These are phyloP conservation scores for Verticillium dahliae DNA, from an alignment of 2,329 filamentous ascomycete species.

Conservation along the genomic window DNA sequence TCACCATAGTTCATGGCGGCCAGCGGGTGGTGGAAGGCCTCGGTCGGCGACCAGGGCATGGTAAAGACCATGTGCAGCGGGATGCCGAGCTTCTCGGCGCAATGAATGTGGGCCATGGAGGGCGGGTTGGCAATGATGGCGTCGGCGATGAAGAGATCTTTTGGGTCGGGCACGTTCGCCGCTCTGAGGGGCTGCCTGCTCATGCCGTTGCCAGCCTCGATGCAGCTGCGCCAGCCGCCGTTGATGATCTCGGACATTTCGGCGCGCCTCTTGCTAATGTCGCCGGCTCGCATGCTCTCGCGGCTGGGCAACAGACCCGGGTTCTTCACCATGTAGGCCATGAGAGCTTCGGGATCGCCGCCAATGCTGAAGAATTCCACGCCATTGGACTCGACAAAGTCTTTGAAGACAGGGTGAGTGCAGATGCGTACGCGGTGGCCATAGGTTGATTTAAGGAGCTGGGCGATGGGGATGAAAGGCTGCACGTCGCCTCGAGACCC, in stretches of 20 bases:
- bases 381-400: conserved; percentile 44
- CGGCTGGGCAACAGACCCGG: conserved; percentile 29
- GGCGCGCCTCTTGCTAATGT: conserved; percentile 24
- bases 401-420: conserved; percentile 46
- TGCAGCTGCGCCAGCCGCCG: conserved; percentile 28
- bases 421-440: conserved; percentile 51
- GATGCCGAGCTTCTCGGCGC: conserved; percentile 40
- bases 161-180: conserved; percentile 14
- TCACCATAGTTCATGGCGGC: conserved; percentile 53
- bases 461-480: conserved; percentile 52
- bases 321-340: conserved; percentile 34
- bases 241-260: conserved; percentile 30
- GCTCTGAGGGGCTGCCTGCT: conserved; percentile 16
- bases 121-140: conserved; percentile 49
- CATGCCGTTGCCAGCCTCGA: conserved; percentile 27
- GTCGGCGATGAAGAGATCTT: conserved; percentile 43
- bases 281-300: conserved; percentile 26
- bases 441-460: conserved; percentile 27
- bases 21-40: conserved; percentile 62
- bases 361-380: conserved; percentile 53
- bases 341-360: conserved; percentile 45
- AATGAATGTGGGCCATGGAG: conserved; percentile 45
- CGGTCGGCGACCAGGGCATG: conserved; percentile 69
- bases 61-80: conserved; percentile 48
- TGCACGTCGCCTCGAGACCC: conserved; percentile 29